phyloP scores from a whole-genome alignment of 257 asterid species.

The Buddleja alternifolia region DNA sequence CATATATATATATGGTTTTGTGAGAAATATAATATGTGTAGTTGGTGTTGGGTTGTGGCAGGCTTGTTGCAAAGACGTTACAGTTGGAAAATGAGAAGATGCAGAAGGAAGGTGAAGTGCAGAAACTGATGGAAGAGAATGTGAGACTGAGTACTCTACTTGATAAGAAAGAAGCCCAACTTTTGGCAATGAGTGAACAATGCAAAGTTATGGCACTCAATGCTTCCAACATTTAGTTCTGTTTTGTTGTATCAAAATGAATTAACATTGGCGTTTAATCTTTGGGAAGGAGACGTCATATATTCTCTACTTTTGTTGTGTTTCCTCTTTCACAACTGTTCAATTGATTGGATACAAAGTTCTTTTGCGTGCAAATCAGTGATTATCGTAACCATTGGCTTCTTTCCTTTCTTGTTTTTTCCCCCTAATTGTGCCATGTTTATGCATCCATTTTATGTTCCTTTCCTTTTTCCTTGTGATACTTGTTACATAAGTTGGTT shows the following conservation, averaged over 20 bases:
- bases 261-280: conserved; percentile 11
- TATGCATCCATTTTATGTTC: too few relatives aligned
- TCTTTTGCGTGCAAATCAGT: conserved; percentile 25
- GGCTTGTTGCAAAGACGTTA: conserved; percentile 78
- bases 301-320: conserved; percentile 33
- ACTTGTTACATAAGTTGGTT: too few relatives aligned
- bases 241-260: conserved; percentile 2
- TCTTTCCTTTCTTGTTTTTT: neutral
- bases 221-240: conserved; percentile 56
- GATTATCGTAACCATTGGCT: conserved; percentile 10
- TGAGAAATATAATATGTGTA: conserved; percentile 23
- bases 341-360: conserved; percentile 26
- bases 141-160: conserved; percentile 68
- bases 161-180: conserved; percentile 98
- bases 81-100: conserved; percentile 87
- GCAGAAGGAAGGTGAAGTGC: conserved; percentile 92
- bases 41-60: conserved; percentile 40
- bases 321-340: conserved; percentile 25
- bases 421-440: too few relatives aligned
- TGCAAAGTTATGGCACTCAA: conserved; percentile 93
- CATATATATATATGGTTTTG: too few relatives aligned
- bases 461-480: too few relatives aligned
- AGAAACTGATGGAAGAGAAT: conserved; percentile 91
- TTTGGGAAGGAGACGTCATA: conserved; percentile 3
- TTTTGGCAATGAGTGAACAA: conserved; percentile 95